Evolutionary conservation across 2,329 filamentous ascomycete species (phyloP).

Genomic region (Apiospora marii): DNA sequence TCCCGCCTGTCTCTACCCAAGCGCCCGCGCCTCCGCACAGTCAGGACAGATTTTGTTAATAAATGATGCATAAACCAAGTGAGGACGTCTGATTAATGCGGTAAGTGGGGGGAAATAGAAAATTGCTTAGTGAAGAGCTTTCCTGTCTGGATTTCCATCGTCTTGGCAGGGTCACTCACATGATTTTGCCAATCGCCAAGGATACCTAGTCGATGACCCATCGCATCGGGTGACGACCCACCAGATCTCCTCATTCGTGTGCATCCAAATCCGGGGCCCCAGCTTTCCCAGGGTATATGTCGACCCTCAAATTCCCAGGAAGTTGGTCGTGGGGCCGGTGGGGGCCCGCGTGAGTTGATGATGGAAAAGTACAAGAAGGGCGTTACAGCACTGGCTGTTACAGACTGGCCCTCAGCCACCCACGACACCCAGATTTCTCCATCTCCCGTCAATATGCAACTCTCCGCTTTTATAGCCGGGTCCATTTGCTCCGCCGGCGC

Average conservation of each 20-base stretch:
- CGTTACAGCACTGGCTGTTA: not conserved
- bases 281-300: not conserved
- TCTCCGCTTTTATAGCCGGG: not conserved
- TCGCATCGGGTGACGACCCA: not conserved
- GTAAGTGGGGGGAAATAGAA: not conserved
- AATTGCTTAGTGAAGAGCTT: not conserved
- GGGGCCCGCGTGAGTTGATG: not conserved
- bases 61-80: not conserved
- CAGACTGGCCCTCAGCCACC: not conserved
- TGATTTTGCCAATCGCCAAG: not conserved
- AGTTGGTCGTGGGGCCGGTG: conserved; percentile 2
- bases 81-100: not conserved
- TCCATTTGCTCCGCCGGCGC: not conserved
- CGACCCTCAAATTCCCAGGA: too few species aligned
- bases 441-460: not conserved
- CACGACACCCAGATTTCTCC: not conserved
- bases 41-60: not conserved
- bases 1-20: too few species aligned
- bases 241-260: not conserved
- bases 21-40: not conserved
- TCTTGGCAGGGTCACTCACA: not conserved
- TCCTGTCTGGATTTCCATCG: not conserved
- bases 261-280: not conserved
- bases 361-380: not conserved
- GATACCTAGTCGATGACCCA: too few species aligned